Base-by-base conservation (phyloP, 257 asterid genomes). In the Scutellaria baicalensis region DNA sequence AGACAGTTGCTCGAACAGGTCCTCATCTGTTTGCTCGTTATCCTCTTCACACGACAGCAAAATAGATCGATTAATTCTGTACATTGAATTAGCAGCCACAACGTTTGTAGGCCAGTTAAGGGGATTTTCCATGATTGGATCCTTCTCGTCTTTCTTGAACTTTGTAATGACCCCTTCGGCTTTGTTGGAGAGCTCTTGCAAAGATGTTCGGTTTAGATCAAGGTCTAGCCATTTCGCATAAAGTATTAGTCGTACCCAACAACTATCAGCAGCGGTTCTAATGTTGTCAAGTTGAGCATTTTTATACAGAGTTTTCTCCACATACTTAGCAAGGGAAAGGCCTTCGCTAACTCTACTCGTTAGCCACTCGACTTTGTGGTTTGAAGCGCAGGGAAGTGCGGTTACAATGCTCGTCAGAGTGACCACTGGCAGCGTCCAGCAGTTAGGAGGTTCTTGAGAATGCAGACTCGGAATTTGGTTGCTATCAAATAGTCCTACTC, bases 371-470 rank as follows among this genome's bases (percentile, higher is more conserved):
- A 33, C 39, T 8, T 6, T 49, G 43, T 69, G n/a, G 48, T 18
- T 36, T 4, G 59, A n/a, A 16, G 36, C 17, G 68, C 64, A 39
- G 44, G 81, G 76, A 51, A 75, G 70, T 23, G 85, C 75, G 8
- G 68, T 57, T 9, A 74, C 80, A 17, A 81, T 78, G 68, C 76
- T 70, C 9, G 85, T 64, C 9, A 80, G 56, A 7, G 80, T 73
- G 49, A 80, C 82, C 31, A 77, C 21, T 9, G 74, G 64, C 17
- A 77, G 70, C 5, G 57, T 16, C 77, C 80, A 74, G 38, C 65
- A 43, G 42, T 74, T 70, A 1, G 75, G 68, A 9, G 70, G 80
- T 17, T 78, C 75, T 56, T 38, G 47, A 44, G 47, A 56, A 49
- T 17, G 16, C 1, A 52, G 44, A 38, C 70, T 47, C 43, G 71